phyloP scores from a whole-genome alignment of 805 yeast species.

The Kluyveromyces nonfermentans region DNA sequence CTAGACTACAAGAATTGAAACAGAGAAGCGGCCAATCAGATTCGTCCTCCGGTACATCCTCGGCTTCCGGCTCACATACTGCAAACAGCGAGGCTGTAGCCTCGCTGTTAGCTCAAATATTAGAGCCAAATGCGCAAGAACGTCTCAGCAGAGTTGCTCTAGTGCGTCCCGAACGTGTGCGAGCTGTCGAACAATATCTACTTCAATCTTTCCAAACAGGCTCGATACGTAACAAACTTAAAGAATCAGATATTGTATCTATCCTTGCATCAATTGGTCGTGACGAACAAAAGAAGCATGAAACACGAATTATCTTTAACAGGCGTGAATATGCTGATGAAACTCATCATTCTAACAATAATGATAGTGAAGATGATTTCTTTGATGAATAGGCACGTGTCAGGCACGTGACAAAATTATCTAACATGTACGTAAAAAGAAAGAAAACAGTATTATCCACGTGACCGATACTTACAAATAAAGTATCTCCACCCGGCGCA shows the following conservation, averaged over 20 bases:
- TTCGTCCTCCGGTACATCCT: conserved; percentile 14
- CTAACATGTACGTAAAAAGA: no score
- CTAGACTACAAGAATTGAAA: conserved; percentile 81
- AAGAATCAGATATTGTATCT: conserved; percentile 74
- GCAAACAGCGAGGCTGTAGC: conserved; percentile 2
- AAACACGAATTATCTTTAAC: conserved; percentile 56
- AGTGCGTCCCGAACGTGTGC: conserved; percentile 87
- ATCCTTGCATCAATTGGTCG: conserved; percentile 75
- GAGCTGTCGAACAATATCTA: conserved; percentile 75
- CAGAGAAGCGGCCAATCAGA: conserved; percentile 35
- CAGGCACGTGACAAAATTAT: neutral
- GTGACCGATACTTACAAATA: neutral
- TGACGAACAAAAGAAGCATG: conserved; percentile 54
- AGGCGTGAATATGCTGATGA: conserved; percentile 39
- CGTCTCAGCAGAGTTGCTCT: conserved; percentile 76
- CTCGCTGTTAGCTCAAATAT: conserved; percentile 28
- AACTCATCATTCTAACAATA: conserved; percentile 31
- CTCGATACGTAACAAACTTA: conserved; percentile 56
- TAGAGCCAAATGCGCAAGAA: conserved; percentile 80
- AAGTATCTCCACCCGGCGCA: neutral
- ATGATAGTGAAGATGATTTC: conserved; percentile 34
- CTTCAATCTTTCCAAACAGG: conserved; percentile 68
- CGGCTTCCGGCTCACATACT: conserved; percentile 22
- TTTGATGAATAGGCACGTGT: conserved; percentile 30
- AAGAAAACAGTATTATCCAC: neutral